Evolutionary conservation across 805 yeast species (phyloP).

Genomic region (Wickerhamiella siamensis): DNA sequence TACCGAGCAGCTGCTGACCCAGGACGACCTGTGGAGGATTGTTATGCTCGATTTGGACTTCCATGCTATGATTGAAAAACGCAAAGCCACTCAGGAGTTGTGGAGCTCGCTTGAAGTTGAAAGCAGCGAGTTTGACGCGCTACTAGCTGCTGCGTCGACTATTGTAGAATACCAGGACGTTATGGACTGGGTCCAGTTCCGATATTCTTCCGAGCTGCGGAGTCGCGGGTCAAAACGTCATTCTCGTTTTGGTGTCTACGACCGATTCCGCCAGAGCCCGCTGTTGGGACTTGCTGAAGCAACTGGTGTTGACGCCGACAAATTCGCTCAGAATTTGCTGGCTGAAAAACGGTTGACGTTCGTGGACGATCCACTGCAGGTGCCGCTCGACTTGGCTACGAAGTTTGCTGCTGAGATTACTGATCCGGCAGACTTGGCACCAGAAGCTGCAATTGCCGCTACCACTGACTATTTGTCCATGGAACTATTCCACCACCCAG

Average conservation of each 20-base stretch:
- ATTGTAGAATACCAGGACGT: conserved; percentile 78
- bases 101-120: conserved; percentile 33
- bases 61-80: conserved; percentile 69
- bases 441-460: conserved; percentile 48
- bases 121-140: conserved; percentile 11
- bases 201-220: conserved; percentile 45
- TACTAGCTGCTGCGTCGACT: conserved; percentile 40
- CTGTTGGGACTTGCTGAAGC: conserved; percentile 45
- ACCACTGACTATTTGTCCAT: conserved; percentile 65
- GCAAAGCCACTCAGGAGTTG: conserved; percentile 44
- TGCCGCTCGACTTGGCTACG: conserved; percentile 37
- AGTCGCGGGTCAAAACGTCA: conserved; percentile 25
- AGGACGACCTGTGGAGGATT: conserved; percentile 87
- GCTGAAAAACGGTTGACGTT: conserved; percentile 54
- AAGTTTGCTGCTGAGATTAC: conserved; percentile 36
- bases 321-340: conserved; percentile 69
- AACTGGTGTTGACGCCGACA: conserved; percentile 64
- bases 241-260: conserved; percentile 27
- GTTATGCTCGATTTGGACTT: conserved; percentile 76
- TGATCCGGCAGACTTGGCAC: conserved; percentile 13
- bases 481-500: conserved; percentile 68
- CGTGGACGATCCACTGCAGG: conserved; percentile 48
- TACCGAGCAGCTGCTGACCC: conserved; percentile 28
- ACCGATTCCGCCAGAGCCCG: conserved; percentile 43
- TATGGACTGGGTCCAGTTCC: conserved; percentile 67